A percentile compares a stretch with the other conserved stretches of the same genome.
Conservation (phyloP, 2,329 filamentous ascomycete species). For the Colletotrichum costaricense region DNA sequence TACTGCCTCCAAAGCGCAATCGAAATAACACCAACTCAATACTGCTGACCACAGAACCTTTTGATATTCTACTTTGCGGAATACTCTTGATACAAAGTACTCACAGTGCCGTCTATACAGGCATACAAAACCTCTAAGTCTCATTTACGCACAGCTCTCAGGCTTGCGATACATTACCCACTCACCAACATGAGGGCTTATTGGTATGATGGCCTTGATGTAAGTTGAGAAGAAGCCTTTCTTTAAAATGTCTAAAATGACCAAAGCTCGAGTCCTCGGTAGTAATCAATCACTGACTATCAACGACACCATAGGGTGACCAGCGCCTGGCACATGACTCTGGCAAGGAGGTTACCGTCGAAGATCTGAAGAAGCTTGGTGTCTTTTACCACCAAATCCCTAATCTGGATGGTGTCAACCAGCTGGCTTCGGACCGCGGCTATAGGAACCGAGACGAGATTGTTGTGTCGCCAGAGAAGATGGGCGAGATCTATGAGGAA, state of each 20-base stretch:
- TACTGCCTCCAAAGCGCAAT: not conserved
- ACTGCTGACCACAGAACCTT: not conserved
- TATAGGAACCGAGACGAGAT: constrained; percentile 98
- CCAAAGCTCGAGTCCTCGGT: not conserved
- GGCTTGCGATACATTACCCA: not conserved
- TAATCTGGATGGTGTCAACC: constrained; percentile 74
- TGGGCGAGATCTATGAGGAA: constrained; percentile 89
- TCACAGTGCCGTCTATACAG: not conserved
- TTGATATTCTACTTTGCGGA: not conserved
- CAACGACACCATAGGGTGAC: constrained; percentile 74
- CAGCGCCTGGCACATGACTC: constrained; percentile 93
- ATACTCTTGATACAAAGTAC: not conserved
- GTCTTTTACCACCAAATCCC: constrained; percentile 82
- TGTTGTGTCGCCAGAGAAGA: constrained; percentile 84
- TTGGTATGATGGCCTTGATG: constrained; percentile 65
- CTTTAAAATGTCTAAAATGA: not conserved
- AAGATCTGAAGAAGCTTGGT: constrained; percentile 78
- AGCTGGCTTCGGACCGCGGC: constrained; percentile 77
- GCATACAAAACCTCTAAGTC: not conserved
- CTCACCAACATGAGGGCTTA: constrained; percentile 65
- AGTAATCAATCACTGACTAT: not conserved
- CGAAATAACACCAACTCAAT: not conserved
- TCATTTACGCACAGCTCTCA: not conserved
- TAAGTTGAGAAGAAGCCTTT: constrained; percentile 46
- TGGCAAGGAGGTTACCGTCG: constrained; percentile 72